Percentiles rank a stretch among this genome's conserved stretches.
phyloP scores from a whole-genome alignment of 2,329 filamentous ascomycete genomes.

The Botrytis porri region DNA sequence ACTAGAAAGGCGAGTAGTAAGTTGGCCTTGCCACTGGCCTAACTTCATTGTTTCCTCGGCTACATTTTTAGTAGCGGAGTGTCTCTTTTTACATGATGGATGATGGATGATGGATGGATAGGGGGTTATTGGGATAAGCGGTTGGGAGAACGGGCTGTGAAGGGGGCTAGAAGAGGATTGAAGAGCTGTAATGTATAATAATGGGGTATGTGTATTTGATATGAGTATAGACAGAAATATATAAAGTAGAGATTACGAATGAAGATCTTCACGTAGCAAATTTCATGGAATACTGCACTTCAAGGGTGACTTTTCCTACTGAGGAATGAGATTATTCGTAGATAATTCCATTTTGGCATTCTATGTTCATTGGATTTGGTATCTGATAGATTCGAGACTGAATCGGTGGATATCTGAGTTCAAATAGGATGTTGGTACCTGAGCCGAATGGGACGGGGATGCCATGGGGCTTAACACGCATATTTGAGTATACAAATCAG shows the following conservation, averaged over 20 bases:
- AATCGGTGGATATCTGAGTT: neutral
- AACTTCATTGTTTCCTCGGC: constrained; percentile 7
- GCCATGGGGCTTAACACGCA: neutral
- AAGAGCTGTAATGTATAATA: constrained; percentile 6
- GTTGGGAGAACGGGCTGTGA: neutral
- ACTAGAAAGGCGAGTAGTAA: constrained; percentile 56
- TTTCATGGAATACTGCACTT: neutral
- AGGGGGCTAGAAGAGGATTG: neutral
- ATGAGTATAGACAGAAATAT: neutral
- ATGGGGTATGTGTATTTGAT: neutral
- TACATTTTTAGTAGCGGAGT: neutral
- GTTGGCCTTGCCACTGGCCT: constrained; percentile 40
- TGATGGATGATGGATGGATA: neutral
- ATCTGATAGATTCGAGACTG: neutral
- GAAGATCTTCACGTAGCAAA: neutral
- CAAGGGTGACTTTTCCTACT: neutral
- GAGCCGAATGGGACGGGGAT: neutral
- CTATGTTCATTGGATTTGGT: neutral
- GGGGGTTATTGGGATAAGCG: neutral
- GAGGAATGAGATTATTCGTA: no score
- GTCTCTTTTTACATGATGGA: neutral
- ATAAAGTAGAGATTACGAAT: neutral
- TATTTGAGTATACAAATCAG: neutral
- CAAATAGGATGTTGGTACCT: neutral
- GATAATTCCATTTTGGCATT: neutral